These are phyloP conservation scores for Yueomyces sinensis DNA, from an alignment of 805 yeast genomes.

Conservation along the genomic window DNA sequence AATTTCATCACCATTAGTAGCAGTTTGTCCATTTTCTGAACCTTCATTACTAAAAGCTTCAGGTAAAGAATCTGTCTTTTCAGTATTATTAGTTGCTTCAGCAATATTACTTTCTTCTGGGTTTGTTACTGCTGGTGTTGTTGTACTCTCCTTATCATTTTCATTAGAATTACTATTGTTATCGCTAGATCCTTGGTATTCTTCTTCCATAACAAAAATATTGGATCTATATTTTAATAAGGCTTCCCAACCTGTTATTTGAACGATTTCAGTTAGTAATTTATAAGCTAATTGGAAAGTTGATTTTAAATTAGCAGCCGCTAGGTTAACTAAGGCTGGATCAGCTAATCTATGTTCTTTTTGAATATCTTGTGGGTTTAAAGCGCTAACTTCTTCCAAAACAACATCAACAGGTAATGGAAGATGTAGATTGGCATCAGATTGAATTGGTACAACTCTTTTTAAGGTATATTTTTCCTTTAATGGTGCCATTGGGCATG, in stretches of 20 bases:
- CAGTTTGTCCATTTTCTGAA: neutral
- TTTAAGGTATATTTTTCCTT: slow-evolving; percentile 52
- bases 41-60: neutral
- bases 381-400: slow-evolving; percentile 50
- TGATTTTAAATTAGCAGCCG: slow-evolving; percentile 54
- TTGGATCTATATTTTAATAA: slow-evolving; percentile 44
- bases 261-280: slow-evolving; percentile 50
- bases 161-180: slow-evolving; percentile 1
- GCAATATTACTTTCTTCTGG: neutral
- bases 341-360: slow-evolving; percentile 55
- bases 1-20: neutral
- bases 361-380: slow-evolving; percentile 52
- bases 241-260: slow-evolving; percentile 62
- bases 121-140: no score
- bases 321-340: slow-evolving; percentile 45
- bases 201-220: slow-evolving; percentile 59
- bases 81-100: neutral
- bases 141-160: neutral
- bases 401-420: slow-evolving; percentile 70
- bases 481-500: slow-evolving; percentile 66
- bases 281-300: slow-evolving; percentile 46
- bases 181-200: slow-evolving; percentile 27
- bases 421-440: slow-evolving; percentile 36
- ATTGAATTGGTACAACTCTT: slow-evolving; percentile 38
- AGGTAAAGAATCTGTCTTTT: neutral